These are phyloP conservation scores for Globisporangium echinulatum DNA, from an alignment of 352 stramenopile genomes.

Conservation along the genomic window DNA sequence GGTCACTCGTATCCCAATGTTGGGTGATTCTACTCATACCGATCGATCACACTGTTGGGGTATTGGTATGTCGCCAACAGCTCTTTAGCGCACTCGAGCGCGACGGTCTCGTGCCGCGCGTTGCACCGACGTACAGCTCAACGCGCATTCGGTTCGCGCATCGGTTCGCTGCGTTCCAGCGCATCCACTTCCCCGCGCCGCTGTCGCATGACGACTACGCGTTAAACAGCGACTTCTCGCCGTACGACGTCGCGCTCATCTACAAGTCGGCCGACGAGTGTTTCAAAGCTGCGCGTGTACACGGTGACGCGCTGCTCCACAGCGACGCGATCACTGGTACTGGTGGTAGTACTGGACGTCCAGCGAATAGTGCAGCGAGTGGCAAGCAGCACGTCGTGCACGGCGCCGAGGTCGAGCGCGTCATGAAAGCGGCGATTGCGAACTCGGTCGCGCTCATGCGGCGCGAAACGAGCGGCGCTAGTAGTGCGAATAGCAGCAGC, in stretches of 20 bases:
- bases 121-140: slow-evolving; percentile 51
- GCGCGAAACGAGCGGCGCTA: slow-evolving; percentile 13
- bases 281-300: slow-evolving; percentile 57
- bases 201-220: slow-evolving; percentile 67
- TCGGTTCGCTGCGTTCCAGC: slow-evolving; percentile 72
- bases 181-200: slow-evolving; percentile 60
- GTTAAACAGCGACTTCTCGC: slow-evolving; percentile 78
- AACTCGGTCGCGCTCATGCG: slow-evolving; percentile 59
- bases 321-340: slow-evolving; percentile 23
- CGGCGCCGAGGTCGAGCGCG: slow-evolving; percentile 37
- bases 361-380: slow-evolving; percentile 5
- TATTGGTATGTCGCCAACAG: slow-evolving; percentile 2
- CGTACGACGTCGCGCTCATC: slow-evolving; percentile 63
- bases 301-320: slow-evolving; percentile 46
- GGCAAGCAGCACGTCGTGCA: slow-evolving; percentile 16
- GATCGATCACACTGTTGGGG: too few relatives aligned
- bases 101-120: slow-evolving; percentile 45
- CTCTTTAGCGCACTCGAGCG: slow-evolving; percentile 66
- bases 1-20: too few relatives aligned
- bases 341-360: slow-evolving; percentile 1
- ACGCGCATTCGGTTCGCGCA: slow-evolving; percentile 66
- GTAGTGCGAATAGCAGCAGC: neutral
- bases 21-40: too few relatives aligned
- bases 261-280: slow-evolving; percentile 84
- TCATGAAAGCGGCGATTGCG: slow-evolving; percentile 55